Evolutionary conservation across 2,329 filamentous ascomycete genomes (phyloP).

Genomic region (Fusarium cyanostomum): DNA sequence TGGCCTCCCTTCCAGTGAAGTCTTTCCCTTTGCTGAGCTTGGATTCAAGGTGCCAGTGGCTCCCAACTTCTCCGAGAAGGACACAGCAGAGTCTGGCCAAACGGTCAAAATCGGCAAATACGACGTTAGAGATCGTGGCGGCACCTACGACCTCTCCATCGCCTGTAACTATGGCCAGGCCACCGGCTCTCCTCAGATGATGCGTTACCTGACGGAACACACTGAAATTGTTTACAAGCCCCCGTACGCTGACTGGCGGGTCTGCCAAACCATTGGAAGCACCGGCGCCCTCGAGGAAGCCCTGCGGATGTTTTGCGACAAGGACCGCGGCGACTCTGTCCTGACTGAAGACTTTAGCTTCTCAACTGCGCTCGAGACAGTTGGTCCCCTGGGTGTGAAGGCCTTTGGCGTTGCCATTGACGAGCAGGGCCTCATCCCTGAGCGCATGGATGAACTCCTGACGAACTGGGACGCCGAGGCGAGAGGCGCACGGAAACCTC

Average conservation of each 20-base stretch:
- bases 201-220: constrained; percentile 93
- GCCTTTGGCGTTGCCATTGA: constrained; percentile 63
- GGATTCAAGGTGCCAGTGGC: constrained; percentile 76
- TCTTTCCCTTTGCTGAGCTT: constrained; percentile 90
- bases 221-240: constrained; percentile 90
- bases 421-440: constrained; percentile 62
- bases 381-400: constrained; percentile 61
- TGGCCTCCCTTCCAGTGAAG: constrained; percentile 85
- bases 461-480: constrained; percentile 58
- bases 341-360: constrained; percentile 94
- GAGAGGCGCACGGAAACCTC: constrained; percentile 60
- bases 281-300: constrained; percentile 87
- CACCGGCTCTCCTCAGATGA: constrained; percentile 83
- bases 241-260: constrained; percentile 90
- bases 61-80: constrained; percentile 75
- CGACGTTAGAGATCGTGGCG: constrained; percentile 71
- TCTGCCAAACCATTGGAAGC: constrained; percentile 83
- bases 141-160: constrained; percentile 78
- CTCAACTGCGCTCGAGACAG: constrained; percentile 72
- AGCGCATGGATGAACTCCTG: constrained; percentile 61
- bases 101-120: constrained; percentile 80
- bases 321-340: constrained; percentile 76
- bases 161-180: constrained; percentile 95
- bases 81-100: constrained; percentile 68
- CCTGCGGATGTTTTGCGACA: constrained; percentile 80